Evolutionary conservation across 1,139 yeast genomes (phyloP).

Genomic region (Kodamaea arcana): DNA sequence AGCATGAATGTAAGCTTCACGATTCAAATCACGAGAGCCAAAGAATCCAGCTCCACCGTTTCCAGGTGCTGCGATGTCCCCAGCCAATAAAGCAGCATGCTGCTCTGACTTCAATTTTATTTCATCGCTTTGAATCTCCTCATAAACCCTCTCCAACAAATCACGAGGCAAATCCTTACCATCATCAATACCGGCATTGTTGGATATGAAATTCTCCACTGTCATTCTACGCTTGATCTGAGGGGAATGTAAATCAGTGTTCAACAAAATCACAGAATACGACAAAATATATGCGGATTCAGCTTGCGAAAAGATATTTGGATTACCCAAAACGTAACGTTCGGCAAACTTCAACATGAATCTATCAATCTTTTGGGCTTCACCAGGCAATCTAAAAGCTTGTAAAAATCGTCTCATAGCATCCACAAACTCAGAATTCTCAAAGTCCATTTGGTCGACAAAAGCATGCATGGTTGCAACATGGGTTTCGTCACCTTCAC

Average conservation of each 20-base stretch:
- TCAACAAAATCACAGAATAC: slow-evolving; percentile 87
- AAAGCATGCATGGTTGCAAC: slow-evolving; percentile 89
- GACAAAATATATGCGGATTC: slow-evolving; percentile 92
- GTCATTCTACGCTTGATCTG: slow-evolving; percentile 87
- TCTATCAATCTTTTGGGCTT: slow-evolving; percentile 95
- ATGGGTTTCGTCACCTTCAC: slow-evolving; percentile 80
- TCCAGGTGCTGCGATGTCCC: slow-evolving; percentile 41
- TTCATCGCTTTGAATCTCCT: slow-evolving; percentile 77
- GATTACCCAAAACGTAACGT: slow-evolving; percentile 83
- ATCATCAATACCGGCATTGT: slow-evolving; percentile 92
- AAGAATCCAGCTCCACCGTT: slow-evolving; percentile 58
- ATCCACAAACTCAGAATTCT: slow-evolving; percentile 66
- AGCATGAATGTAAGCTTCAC: slow-evolving; percentile 89
- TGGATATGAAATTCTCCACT: slow-evolving; percentile 74
- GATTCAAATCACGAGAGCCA: slow-evolving; percentile 68
- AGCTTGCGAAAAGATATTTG: slow-evolving; percentile 80
- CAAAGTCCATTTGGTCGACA: slow-evolving; percentile 83
- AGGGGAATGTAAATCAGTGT: slow-evolving; percentile 90
- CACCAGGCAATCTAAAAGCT: slow-evolving; percentile 92
- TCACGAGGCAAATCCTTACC: slow-evolving; percentile 80
- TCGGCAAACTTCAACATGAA: slow-evolving; percentile 97
- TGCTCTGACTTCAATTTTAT: slow-evolving; percentile 91
- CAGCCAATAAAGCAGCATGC: slow-evolving; percentile 81
- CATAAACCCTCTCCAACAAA: slow-evolving; percentile 60
- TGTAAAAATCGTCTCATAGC: slow-evolving; percentile 84